Conservation (phyloP, 371 early-diverging fungal species). For the Apophysomyces ossiformis region DNA sequence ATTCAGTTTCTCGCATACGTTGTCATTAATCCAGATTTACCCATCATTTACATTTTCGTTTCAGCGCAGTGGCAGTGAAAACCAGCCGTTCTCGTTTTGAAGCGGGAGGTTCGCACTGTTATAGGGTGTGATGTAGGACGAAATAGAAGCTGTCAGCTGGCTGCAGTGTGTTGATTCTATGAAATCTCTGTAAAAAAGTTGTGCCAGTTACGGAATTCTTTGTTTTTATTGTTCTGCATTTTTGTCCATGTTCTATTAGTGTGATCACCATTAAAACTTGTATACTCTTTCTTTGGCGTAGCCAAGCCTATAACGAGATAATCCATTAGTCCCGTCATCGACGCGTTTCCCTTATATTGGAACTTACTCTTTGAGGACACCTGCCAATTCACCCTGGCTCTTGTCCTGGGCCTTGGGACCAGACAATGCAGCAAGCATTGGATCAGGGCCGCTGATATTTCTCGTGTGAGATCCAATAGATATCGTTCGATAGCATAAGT, state of each 20-base stretch:
- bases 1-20: not conserved
- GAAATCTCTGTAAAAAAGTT: not conserved
- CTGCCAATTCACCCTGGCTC: conserved; percentile 83
- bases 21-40: too few relatives aligned
- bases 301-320: conserved; percentile 60
- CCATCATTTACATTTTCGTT: too few relatives aligned
- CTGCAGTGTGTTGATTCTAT: too few relatives aligned
- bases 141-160: too few relatives aligned
- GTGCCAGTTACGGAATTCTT: not conserved
- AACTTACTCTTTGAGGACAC: conserved; percentile 77
- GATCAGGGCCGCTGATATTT: conserved; percentile 68
- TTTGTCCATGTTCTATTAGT: not conserved
- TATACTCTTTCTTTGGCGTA: conserved; percentile 78
- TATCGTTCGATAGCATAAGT: not conserved
- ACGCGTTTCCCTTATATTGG: not conserved
- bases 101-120: too few relatives aligned
- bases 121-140: too few relatives aligned
- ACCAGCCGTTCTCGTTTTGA: too few relatives aligned
- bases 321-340: not conserved
- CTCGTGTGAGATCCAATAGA: not conserved
- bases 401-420: conserved; percentile 86
- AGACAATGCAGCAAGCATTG: conserved; percentile 77
- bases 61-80: too few relatives aligned
- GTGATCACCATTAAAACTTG: conserved; percentile 74
- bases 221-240: not conserved